Conservation (phyloP, 441 rosid species). For the Pelargonium cotyledonis region DNA sequence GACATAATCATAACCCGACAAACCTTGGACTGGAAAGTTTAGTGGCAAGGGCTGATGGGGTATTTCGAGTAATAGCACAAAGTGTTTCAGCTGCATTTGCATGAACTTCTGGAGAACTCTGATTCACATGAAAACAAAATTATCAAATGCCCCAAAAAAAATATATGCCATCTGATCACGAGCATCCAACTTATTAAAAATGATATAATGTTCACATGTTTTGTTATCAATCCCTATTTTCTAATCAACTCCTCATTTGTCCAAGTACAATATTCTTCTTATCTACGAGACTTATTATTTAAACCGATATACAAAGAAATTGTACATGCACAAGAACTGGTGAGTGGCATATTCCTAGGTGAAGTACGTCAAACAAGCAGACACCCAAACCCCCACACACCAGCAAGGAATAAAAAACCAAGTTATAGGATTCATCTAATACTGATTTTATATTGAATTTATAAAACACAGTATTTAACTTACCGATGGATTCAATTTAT, state of each 20-base stretch:
- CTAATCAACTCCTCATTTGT: neutral
- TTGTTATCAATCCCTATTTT: neutral
- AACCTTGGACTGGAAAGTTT: slow-evolving; percentile 85
- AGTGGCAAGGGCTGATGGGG: slow-evolving; percentile 84
- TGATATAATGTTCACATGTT: neutral
- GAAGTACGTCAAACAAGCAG: neutral
- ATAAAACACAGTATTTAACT: slow-evolving; percentile 24
- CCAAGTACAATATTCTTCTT: neutral
- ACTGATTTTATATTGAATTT: neutral
- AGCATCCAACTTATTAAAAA: too few relatives aligned
- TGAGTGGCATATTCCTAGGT: neutral
- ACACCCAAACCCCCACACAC: neutral
- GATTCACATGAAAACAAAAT: slow-evolving; percentile 29
- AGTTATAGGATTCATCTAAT: neutral
- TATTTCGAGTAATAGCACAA: slow-evolving; percentile 83
- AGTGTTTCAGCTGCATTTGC: slow-evolving; percentile 91
- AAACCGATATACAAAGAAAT: neutral
- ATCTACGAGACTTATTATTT: neutral
- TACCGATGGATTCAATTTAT: slow-evolving; percentile 81
- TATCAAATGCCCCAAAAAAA: neutral
- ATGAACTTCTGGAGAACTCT: slow-evolving; percentile 85
- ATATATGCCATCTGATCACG: neutral
- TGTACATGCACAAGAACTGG: neutral
- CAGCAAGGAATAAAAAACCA: neutral
- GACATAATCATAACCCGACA: neutral